Evolutionary conservation across 2,329 filamentous ascomycete species (phyloP), one percentile per base, ranked within the genome.

Genomic region (Aspergillus latus): DNA sequence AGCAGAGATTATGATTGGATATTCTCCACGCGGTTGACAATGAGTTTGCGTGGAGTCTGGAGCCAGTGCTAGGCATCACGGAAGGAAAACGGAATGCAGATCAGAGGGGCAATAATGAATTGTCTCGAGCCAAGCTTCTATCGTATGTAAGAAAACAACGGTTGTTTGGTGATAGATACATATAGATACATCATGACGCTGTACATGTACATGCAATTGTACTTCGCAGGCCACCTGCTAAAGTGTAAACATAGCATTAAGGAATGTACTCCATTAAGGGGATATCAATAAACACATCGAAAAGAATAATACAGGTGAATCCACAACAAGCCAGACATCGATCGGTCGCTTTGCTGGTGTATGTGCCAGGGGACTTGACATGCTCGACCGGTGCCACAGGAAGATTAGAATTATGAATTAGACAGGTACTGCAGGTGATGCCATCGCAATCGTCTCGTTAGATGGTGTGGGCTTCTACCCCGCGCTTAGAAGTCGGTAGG

Each of bases 391-490:
- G 28, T 48, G 46, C 42, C 56, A 39, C 11, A 58, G 45, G 3
- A 47, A 58, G 16, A 62, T 67, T 67, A 69, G 54, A 66, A 71
- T 71, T 71, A 71, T 39, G 26, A 68, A 70, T 70, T 71, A 70
- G 46, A 57, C 68, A 67, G 70, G 63, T 70, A 72, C 69, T 69
- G 57, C 56, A 59, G 53, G 47, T 60, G 59, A 60, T 65, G 59
- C 65, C 62, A 58, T 64, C 60, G 59, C 62, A 58, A 59, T 66
- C 60, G 58, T 62, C 59, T 57, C 64, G 58, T 57, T 54, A 61
- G 52, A 49, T 54, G 59, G 52, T 48, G 53, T 45, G 58, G 47
- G 61, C 39, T 16, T 42, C 16, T 58, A 26, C 48, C 40, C 44
- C 2, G 5, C 15, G 26, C 49, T 51, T 62, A 64, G 36, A 42